phyloP scores from a whole-genome alignment of 2,329 filamentous ascomycete genomes.

The Metarhizium guizhouense region DNA sequence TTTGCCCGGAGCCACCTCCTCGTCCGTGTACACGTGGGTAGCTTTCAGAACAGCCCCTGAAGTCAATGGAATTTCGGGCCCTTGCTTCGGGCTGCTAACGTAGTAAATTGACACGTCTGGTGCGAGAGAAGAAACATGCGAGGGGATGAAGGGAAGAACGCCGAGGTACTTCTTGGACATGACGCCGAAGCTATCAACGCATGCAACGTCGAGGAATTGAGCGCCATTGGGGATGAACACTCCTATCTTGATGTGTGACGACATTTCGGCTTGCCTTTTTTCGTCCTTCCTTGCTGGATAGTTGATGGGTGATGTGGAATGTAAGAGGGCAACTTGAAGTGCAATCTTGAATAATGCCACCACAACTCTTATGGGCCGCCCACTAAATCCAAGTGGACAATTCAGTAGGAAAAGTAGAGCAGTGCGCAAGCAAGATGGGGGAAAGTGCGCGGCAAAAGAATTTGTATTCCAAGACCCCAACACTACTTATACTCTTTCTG shows the following conservation, averaged over 20 bases:
- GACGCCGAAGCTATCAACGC: conserved; percentile 39
- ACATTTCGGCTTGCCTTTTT: conserved; percentile 4
- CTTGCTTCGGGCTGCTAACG: conserved; percentile 30
- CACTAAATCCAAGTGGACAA: too few species aligned
- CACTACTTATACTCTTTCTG: neutral
- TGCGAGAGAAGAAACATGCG: conserved; percentile 28
- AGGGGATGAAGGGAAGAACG: conserved; percentile 21
- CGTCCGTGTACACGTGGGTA: conserved; percentile 34
- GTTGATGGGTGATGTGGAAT: neutral
- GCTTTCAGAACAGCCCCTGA: conserved; percentile 27
- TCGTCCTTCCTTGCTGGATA: neutral
- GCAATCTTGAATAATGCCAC: too few species aligned
- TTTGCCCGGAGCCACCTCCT: conserved; percentile 38
- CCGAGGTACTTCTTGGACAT: conserved; percentile 37
- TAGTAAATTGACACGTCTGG: conserved; percentile 36
- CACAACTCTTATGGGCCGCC: too few species aligned
- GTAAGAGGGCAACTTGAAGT: too few species aligned
- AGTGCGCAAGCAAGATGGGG: too few species aligned
- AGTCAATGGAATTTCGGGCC: conserved; percentile 31
- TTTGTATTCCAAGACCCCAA: too few species aligned
- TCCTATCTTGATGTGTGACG: conserved; percentile 31
- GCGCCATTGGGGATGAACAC: conserved; percentile 38
- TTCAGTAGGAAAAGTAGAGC: too few species aligned
- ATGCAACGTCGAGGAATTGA: conserved; percentile 42
- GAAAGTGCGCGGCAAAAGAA: too few species aligned